Evolutionary conservation across 129 eudicot genomes (phyloP), one percentile per base, ranked within the genome.

Genomic region (Lactuca saligna): DNA sequence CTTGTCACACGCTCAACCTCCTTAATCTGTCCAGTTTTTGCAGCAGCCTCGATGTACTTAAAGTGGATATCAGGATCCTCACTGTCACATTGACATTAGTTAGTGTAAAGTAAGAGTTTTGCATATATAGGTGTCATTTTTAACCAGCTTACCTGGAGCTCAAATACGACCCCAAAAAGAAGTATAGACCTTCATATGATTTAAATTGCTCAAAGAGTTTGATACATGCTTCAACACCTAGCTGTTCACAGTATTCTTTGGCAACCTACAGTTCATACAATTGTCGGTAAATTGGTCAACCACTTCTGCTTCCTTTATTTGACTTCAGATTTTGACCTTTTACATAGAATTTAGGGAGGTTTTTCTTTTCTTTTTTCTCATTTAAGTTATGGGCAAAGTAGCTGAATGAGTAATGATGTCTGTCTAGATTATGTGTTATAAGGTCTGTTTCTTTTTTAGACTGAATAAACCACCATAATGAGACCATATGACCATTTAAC

Each of bases 41-140:
- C 95, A 75, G 98, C 98, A 54, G 96, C 89, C 71, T 93, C 98
- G 59, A 91, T 93, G 78, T 93, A 93, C 84, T 87, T 93, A 57
- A 93, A 93, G 84, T 93, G 98, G 61, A 91, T 88, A 2, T 91
- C 98, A 59, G 94, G 91, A 81, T 91, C 96, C 96, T 91, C 98
- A 15, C 98, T 93, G 87, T 57, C 54, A 68, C 44, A 37, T 46
- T 9, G 9, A 53, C 29, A 58, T 58, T 29, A 37, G 16, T 75
- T 61, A 51, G 57, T 8, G 50, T n/a, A 60, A 61, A 37, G 55
- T 61, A 48, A 72, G 61, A 37, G 2, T 29, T 37, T 62, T 39
- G 9, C 35, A 55, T 73, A 55, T 7, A 44, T 37, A 57, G 32
- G 69, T 25, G 41, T 20, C 37, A 14, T 50, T 14, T 49, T 6